phyloP scores from a whole-genome alignment of 257 asterid species.

The Solanum ahanhuiri region DNA sequence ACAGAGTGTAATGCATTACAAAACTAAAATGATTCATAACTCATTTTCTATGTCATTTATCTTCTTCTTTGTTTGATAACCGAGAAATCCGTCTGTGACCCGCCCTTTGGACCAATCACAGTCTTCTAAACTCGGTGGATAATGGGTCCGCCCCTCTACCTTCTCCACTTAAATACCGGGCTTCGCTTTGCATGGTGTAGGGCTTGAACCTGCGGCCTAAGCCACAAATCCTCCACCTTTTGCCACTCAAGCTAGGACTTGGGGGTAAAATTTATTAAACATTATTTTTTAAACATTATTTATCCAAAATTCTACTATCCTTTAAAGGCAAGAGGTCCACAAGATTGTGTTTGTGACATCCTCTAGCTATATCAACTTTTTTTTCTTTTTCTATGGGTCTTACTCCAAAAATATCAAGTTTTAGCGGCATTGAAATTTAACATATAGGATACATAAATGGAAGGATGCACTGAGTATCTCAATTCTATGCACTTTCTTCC shows the following conservation, averaged over 20 bases:
- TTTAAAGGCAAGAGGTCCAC: neutral
- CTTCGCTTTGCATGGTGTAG: too few species aligned
- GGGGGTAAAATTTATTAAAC: too few species aligned
- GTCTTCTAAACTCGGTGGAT: too few species aligned
- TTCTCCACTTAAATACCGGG: too few species aligned
- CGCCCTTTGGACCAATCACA: too few species aligned
- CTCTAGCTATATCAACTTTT: neutral
- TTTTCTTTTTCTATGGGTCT: neutral
- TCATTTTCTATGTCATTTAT: neutral
- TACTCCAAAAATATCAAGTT: neutral
- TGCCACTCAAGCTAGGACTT: too few species aligned
- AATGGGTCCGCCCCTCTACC: too few species aligned
- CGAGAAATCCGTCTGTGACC: too few species aligned
- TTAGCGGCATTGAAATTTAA: neutral
- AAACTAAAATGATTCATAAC: neutral
- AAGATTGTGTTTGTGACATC: neutral
- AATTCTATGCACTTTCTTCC: neutral
- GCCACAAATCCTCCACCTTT: too few species aligned
- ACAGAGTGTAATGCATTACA: neutral
- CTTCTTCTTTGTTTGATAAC: neutral
- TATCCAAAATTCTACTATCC: neutral
- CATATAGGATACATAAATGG: neutral
- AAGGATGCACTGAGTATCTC: neutral
- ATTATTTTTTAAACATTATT: neutral
- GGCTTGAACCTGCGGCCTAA: too few species aligned